Percentiles rank a stretch among this genome's conserved stretches.
Conservation (phyloP, 2,329 filamentous ascomycete species). For the Colletotrichum siamense region DNA sequence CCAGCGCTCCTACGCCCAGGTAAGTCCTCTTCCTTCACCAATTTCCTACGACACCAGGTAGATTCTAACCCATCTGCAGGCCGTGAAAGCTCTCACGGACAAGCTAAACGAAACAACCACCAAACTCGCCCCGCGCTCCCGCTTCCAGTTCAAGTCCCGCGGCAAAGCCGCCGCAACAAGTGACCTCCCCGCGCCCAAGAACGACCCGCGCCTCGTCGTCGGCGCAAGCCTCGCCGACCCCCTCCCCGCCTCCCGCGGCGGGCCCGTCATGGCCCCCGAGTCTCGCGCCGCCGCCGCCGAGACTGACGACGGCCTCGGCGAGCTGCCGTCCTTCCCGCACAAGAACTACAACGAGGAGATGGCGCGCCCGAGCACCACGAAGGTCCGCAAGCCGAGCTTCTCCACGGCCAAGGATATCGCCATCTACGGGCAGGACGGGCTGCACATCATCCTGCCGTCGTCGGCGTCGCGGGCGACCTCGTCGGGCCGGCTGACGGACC, state of each 20-base stretch:
- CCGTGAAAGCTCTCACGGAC: conserved; percentile 81
- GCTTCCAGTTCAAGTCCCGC: conserved; percentile 77
- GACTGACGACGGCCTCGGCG: conserved; percentile 38
- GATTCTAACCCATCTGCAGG: conserved; percentile 44
- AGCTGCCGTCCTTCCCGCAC: conserved; percentile 36
- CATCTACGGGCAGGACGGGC: conserved; percentile 69
- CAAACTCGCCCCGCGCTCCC: conserved; percentile 74
- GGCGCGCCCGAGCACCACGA: conserved; percentile 38
- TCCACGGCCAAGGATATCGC: conserved; percentile 64
- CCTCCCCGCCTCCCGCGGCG: conserved; percentile 22
- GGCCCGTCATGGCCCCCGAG: conserved; percentile 21
- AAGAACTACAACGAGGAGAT: conserved; percentile 67
- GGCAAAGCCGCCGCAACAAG: conserved; percentile 22
- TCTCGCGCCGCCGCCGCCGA: conserved; percentile 25
- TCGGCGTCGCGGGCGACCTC: conserved; percentile 74
- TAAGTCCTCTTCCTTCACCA: conserved; percentile 39
- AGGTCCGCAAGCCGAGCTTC: conserved; percentile 67
- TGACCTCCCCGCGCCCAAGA: conserved; percentile 43
- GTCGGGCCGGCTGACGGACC: conserved; percentile 73
- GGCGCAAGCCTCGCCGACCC: conserved; percentile 5
- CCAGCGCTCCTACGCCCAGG: conserved; percentile 83
- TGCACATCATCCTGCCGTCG: conserved; percentile 79
- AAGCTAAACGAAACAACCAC: conserved; percentile 75
- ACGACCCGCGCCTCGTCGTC: conserved; percentile 47
- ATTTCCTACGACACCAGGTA: neutral